A percentile compares a stretch with the other conserved stretches of the same genome.
Evolutionary conservation across 306 rosid species (phyloP).

Genomic region (Lotus japonicus): DNA sequence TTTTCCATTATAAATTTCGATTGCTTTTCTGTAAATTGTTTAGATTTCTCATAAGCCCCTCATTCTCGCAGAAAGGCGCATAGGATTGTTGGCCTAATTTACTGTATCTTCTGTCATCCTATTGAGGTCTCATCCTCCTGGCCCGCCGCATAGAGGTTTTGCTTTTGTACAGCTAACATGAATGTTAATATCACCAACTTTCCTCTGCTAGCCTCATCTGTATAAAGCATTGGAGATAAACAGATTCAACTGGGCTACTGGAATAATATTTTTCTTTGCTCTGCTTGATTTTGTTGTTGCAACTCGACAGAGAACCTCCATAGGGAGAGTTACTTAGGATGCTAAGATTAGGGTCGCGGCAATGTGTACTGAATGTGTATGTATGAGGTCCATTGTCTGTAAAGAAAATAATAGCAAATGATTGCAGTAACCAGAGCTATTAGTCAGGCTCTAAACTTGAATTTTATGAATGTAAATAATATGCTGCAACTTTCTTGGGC

Average conservation of each 20-base stretch:
- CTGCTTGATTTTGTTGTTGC: constrained; percentile 10
- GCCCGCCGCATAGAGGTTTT: constrained; percentile 33
- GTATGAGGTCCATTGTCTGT: constrained; percentile 42
- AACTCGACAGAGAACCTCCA: constrained; percentile 29
- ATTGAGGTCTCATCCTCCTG: constrained; percentile 9
- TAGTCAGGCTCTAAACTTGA: constrained; percentile 32
- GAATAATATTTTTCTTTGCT: constrained; percentile 30
- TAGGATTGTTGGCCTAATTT: constrained; percentile 61
- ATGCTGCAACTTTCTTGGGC: constrained; percentile 35
- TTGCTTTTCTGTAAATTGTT: not conserved
- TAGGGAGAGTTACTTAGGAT: constrained; percentile 34
- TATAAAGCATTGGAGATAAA: constrained; percentile 57
- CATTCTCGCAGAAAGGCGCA: constrained; percentile 79
- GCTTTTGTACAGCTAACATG: constrained; percentile 70
- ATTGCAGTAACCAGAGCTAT: constrained; percentile 33
- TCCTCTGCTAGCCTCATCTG: constrained; percentile 20
- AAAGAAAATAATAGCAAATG: constrained; percentile 52
- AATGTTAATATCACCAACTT: constrained; percentile 39
- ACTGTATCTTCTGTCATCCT: constrained; percentile 36
- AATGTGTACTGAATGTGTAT: constrained; percentile 29
- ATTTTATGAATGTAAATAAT: constrained; percentile 59
- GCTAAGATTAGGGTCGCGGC: constrained; percentile 28
- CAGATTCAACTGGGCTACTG: constrained; percentile 21
- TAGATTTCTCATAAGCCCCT: constrained; percentile 4
- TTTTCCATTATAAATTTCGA: constrained; percentile 5